phyloP scores from a whole-genome alignment of 345 rosid species.

The Syzygium aqueum region DNA sequence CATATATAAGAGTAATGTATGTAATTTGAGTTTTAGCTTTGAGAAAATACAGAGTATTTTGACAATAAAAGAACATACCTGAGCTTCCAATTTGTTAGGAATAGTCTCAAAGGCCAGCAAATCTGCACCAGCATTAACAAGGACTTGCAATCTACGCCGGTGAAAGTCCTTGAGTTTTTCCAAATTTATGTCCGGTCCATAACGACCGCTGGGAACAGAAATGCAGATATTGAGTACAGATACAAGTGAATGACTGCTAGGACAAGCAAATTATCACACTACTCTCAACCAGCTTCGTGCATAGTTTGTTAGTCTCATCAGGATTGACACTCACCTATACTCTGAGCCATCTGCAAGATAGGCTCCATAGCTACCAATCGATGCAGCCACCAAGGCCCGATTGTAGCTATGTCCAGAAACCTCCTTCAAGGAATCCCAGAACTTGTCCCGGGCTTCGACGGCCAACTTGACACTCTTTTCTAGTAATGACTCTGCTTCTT shows the following conservation, averaged over 20 bases:
- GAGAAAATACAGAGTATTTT: not conserved
- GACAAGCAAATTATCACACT: not conserved
- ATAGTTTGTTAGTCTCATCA: not conserved
- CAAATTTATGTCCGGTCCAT: conserved; percentile 47
- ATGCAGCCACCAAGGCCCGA: conserved; percentile 80
- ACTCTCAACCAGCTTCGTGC: not conserved
- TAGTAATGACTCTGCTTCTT: conserved; percentile 59
- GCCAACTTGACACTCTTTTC: conserved; percentile 71
- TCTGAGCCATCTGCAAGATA: conserved; percentile 96
- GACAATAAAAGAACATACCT: conserved; percentile 29
- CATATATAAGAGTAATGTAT: not conserved
- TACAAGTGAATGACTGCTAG: not conserved
- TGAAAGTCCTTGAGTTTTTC: conserved; percentile 84
- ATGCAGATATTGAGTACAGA: not conserved
- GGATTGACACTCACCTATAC: conserved; percentile 43
- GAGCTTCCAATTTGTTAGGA: conserved; percentile 89
- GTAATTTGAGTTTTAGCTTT: not conserved
- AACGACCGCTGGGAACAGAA: conserved; percentile 45
- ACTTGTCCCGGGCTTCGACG: conserved; percentile 69
- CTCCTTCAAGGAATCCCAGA: conserved; percentile 48
- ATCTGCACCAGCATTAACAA: conserved; percentile 79
- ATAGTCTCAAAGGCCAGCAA: conserved; percentile 89
- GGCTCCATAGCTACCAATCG: conserved; percentile 93
- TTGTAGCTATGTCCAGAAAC: conserved; percentile 41
- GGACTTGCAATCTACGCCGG: conserved; percentile 68